phyloP scores from a whole-genome alignment of 2,329 filamentous ascomycete species.

The Penicillium aurantiogriseum region DNA sequence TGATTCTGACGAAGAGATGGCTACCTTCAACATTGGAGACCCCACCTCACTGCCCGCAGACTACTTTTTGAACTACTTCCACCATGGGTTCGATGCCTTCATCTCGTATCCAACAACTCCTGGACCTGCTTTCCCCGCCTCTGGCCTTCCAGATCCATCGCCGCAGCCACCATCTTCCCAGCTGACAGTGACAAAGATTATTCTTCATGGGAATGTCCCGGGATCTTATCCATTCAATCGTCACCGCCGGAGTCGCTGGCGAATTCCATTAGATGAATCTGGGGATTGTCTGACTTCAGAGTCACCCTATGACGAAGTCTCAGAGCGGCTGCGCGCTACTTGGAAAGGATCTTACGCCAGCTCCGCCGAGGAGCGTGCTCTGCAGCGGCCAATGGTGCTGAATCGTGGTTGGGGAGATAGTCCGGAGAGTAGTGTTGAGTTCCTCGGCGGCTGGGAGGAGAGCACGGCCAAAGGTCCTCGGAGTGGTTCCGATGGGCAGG shows the following conservation, averaged over 20 bases:
- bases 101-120: slow-evolving; percentile 72
- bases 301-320: slow-evolving; percentile 71
- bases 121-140: slow-evolving; percentile 62
- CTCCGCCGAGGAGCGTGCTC: slow-evolving; percentile 52
- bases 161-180: slow-evolving; percentile 51
- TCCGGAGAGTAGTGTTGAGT: slow-evolving; percentile 83
- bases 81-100: slow-evolving; percentile 88
- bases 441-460: slow-evolving; percentile 83
- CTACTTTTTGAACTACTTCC: slow-evolving; percentile 97
- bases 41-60: slow-evolving; percentile 47
- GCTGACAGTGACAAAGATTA: slow-evolving; percentile 84
- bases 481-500: slow-evolving; percentile 44
- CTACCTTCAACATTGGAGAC: slow-evolving; percentile 61
- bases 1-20: slow-evolving; percentile 60
- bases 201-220: slow-evolving; percentile 90
- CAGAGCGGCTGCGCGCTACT: slow-evolving; percentile 63
- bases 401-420: slow-evolving; percentile 91
- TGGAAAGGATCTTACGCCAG: slow-evolving; percentile 68
- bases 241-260: slow-evolving; percentile 86
- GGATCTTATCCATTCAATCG: slow-evolving; percentile 97
- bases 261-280: slow-evolving; percentile 55
- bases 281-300: slow-evolving; percentile 66
- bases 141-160: slow-evolving; percentile 31
- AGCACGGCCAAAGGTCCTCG: slow-evolving; percentile 50
- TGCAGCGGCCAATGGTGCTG: slow-evolving; percentile 71